Percentiles rank a stretch among this genome's conserved stretches.
These are phyloP conservation scores for Porogramme epimiltina DNA, from an alignment of 1,284 basidiomycete genomes.

Conservation along the genomic window DNA sequence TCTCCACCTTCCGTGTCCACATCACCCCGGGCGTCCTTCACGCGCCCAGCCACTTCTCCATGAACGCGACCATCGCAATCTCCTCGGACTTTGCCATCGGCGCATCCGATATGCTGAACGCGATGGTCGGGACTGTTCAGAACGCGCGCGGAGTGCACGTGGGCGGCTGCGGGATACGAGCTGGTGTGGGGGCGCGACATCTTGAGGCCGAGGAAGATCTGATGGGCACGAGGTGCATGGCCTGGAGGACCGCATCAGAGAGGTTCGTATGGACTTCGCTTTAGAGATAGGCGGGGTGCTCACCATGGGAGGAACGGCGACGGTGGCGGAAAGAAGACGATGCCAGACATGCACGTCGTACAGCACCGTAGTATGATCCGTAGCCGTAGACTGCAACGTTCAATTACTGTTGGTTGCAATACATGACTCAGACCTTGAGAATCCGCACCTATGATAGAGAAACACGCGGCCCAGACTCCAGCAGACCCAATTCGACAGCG, in stretches of 20 bases:
- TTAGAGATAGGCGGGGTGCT: not conserved
- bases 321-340: not conserved
- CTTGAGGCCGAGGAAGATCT: not conserved
- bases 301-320: not conserved
- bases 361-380: not conserved
- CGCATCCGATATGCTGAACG: too few species aligned
- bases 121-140: too few species aligned
- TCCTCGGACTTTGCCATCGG: too few species aligned
- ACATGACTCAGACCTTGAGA: not conserved
- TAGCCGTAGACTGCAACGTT: not conserved
- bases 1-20: too few species aligned
- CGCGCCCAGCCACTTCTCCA: too few species aligned
- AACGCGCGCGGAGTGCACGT: too few species aligned
- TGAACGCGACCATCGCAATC: too few species aligned
- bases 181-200: not conserved
- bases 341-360: not conserved
- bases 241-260: not conserved
- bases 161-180: too few species aligned
- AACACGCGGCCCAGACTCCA: not conserved
- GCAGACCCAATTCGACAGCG: not conserved
- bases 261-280: not conserved
- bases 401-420: not conserved
- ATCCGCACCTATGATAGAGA: not conserved
- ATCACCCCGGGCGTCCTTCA: too few species aligned
- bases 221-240: not conserved